Base-by-base conservation (phyloP, 495 filamentous ascomycete genomes). In the Penicillium roqueforti region DNA sequence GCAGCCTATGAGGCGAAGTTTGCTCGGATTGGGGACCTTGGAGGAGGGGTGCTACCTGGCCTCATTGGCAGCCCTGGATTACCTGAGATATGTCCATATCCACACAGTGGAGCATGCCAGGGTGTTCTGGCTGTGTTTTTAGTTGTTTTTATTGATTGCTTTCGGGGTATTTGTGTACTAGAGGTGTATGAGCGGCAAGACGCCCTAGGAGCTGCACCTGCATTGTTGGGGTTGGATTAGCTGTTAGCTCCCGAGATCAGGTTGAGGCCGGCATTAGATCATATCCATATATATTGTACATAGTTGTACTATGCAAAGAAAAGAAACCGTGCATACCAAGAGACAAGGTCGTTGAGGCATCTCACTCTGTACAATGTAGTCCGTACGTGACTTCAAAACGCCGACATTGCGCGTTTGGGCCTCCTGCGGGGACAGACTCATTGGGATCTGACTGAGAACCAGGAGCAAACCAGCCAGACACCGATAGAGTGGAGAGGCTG, bases 1-100 rank as follows among this genome's bases (percentile, higher is more conserved):
- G 44, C 34, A 52, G 60, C 63, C 63, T 66, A 61, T 63, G 50
- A 62, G 48, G 19, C 50, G 56, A 16, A 50, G 34, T 55, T 58
- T 53, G 57, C 25, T 41, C 52, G 39, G 36, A 41, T 53, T 59
- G 63, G 42, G 60, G 60, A 66, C 63, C 63, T 66, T 66, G 63
- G 57, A 56, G 59, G 59, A 62, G 62, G 62, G 60, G 60, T 20
- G 57, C 40, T 37, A 4, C 11, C 28, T 34, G 26, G 55, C 26
- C 52, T 53, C 46, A 66, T 63, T 66, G 63, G 63, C 31, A 60
- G 60, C 19, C 49, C 11, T n/a, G n/a, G 49, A 9, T 14, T 40
- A 46, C 29, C 29, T 47, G 50, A 32, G 20, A 43, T 64, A 61
- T 46, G 16, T 47, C 31, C 18, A 38, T 20, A 25, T 22, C 47